Conservation (phyloP, 2,329 filamentous ascomycete species). For the Fusarium virguliforme region DNA sequence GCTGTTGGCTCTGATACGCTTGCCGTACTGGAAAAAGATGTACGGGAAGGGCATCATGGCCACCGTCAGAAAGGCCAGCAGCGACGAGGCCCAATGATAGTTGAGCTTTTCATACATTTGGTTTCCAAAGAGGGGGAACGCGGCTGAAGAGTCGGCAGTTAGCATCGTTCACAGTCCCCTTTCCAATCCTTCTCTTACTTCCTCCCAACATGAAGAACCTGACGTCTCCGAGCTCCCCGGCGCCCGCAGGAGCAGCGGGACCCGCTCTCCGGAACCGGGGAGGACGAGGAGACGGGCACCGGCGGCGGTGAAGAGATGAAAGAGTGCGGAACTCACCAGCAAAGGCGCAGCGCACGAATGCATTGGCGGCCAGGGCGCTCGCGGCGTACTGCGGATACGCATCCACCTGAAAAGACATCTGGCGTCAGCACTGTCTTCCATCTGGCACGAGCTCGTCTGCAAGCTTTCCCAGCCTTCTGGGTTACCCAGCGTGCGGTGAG, state of each 20-base stretch:
- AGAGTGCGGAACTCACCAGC: conserved; percentile 66
- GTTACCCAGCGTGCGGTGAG: conserved; percentile 38
- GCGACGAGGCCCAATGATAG: conserved; percentile 77
- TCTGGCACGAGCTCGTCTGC: conserved; percentile 36
- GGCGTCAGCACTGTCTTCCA: conserved; percentile 41
- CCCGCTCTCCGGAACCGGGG: conserved; percentile 14
- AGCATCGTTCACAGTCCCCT: background rate
- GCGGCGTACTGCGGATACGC: conserved; percentile 84
- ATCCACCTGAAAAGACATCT: conserved; percentile 68
- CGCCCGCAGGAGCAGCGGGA: conserved; percentile 3
- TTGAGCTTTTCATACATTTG: conserved; percentile 81
- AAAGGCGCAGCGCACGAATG: conserved; percentile 83
- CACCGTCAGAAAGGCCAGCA: conserved; percentile 74
- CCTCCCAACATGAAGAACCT: background rate
- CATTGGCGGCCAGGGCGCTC: conserved; percentile 86
- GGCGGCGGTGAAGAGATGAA: conserved; percentile 25
- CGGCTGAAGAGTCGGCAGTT: conserved; percentile 64
- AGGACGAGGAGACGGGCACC: conserved; percentile 9
- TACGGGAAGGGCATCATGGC: conserved; percentile 77
- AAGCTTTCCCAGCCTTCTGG: conserved; percentile 32
- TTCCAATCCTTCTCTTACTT: conserved; percentile 3
- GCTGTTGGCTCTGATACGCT: conserved; percentile 69
- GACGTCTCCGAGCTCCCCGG: conserved; percentile 11
- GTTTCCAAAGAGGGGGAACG: conserved; percentile 82
- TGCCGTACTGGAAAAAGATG: conserved; percentile 74